Evolutionary conservation across 768 basidiomycete genomes (phyloP).

Genomic region (Termitomyces sp.): DNA sequence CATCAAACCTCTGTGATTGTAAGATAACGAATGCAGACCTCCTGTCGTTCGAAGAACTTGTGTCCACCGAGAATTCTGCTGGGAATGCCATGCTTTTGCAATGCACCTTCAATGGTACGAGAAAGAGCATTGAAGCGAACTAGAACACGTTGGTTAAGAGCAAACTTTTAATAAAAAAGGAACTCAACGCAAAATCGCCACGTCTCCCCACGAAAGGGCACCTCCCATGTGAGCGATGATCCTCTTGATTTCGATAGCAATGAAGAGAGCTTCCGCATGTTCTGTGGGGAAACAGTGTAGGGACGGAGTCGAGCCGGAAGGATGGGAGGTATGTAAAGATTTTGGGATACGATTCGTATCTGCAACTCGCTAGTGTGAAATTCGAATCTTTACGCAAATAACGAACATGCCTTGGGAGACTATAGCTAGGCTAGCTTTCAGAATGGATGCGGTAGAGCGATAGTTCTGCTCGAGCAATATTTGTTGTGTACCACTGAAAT

Average conservation of each 20-base stretch:
- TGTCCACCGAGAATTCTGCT: slow-evolving; percentile 72
- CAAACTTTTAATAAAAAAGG: slow-evolving; percentile 1
- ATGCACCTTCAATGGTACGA: slow-evolving; percentile 63
- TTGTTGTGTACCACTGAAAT: slow-evolving; percentile 59
- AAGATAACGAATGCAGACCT: slow-evolving; percentile 35
- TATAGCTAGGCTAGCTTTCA: slow-evolving; percentile 69
- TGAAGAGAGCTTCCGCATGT: slow-evolving; percentile 59
- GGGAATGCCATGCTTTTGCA: slow-evolving; percentile 79
- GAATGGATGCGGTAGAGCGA: slow-evolving; percentile 74
- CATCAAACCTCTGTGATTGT: slow-evolving; percentile 23
- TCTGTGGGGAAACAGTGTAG: slow-evolving; percentile 50
- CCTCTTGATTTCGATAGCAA: slow-evolving; percentile 75
- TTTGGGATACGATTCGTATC: slow-evolving; percentile 76
- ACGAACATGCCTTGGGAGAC: slow-evolving; percentile 64
- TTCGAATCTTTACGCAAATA: background rate
- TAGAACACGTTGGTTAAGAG: slow-evolving; percentile 19
- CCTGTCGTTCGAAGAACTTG: slow-evolving; percentile 82
- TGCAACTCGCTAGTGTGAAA: slow-evolving; percentile 20
- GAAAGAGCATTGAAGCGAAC: slow-evolving; percentile 83
- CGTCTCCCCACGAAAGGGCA: slow-evolving; percentile 65
- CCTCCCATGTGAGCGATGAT: slow-evolving; percentile 72
- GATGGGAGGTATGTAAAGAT: slow-evolving; percentile 64
- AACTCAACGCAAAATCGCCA: slow-evolving; percentile 71
- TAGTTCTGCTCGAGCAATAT: slow-evolving; percentile 85
- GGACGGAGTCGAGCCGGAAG: slow-evolving; percentile 53